Conservation (phyloP, 1,284 basidiomycete species). For the Phlebopus sp. region DNA sequence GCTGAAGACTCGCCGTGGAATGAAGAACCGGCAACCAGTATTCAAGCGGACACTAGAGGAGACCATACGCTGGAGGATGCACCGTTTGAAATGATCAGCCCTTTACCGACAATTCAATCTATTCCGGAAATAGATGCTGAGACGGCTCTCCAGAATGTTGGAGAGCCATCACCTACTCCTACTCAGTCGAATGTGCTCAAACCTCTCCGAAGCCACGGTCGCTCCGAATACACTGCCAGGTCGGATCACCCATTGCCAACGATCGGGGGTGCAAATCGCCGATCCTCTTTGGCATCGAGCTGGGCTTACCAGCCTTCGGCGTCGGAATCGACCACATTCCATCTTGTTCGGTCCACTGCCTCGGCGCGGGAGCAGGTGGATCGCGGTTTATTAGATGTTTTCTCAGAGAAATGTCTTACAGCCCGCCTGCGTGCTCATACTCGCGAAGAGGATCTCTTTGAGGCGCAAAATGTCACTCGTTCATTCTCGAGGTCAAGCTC, state of each 20-base stretch:
- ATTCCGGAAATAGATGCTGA: constrained; percentile 51
- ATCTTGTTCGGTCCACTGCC: constrained; percentile 68
- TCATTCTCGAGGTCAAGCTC: constrained; percentile 47
- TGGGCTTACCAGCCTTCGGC: constrained; percentile 52
- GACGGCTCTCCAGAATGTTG: constrained; percentile 19
- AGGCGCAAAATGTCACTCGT: constrained; percentile 44
- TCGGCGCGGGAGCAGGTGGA: constrained; percentile 68
- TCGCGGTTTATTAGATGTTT: constrained; percentile 64
- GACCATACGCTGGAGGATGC: constrained; percentile 36
- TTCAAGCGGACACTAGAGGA: constrained; percentile 44
- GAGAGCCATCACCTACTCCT: constrained; percentile 11
- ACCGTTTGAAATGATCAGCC: constrained; percentile 38
- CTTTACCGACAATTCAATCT: constrained; percentile 58
- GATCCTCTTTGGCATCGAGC: constrained; percentile 57
- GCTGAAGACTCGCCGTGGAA: constrained; percentile 43
- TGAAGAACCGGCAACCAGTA: constrained; percentile 60
- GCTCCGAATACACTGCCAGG: constrained; percentile 14
- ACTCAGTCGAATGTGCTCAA: constrained; percentile 5
- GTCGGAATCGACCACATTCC: constrained; percentile 55
- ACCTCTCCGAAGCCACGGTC: constrained; percentile 11
- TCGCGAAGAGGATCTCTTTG: constrained; percentile 63
- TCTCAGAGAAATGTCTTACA: constrained; percentile 58
- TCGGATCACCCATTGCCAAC: constrained; percentile 18
- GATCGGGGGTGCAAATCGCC: constrained; percentile 40
- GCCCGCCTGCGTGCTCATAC: constrained; percentile 60